Evolutionary conservation across 176 grass and related monocot species (phyloP).

Genomic region (Eragrostis nindensis): DNA sequence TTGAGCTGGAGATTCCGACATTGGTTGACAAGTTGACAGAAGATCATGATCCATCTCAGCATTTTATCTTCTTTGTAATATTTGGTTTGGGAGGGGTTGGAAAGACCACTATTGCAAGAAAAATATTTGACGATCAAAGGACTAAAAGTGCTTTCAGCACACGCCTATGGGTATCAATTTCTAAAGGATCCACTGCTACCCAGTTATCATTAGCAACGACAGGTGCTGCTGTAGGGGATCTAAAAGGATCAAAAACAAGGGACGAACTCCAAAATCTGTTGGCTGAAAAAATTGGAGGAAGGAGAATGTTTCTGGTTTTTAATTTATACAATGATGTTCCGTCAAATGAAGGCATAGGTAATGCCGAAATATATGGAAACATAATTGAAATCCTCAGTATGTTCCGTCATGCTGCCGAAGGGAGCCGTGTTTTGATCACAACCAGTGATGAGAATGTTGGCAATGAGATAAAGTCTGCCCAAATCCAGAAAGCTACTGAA

Average conservation of each 20-base stretch:
- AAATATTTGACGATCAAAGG: conserved; percentile 3
- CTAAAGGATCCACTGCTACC: conserved; percentile 20
- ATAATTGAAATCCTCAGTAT: background rate
- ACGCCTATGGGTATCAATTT: conserved; percentile 10
- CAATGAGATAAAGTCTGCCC: background rate
- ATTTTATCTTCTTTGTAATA: background rate
- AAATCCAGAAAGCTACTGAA: background rate
- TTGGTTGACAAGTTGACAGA: background rate
- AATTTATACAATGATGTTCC: conserved; percentile 1
- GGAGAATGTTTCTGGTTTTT: conserved; percentile 35
- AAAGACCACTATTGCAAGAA: conserved; percentile 12
- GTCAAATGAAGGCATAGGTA: background rate
- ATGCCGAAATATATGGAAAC: background rate
- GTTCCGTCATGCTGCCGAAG: background rate
- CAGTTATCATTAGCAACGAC: conserved; percentile 5
- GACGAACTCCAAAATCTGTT: conserved; percentile 4
- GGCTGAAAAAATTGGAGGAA: background rate
- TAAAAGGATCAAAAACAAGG: background rate
- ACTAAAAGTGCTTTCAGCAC: conserved; percentile 1
- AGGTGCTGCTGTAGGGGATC: background rate
- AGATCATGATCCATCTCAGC: background rate
- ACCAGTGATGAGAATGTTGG: conserved; percentile 22
- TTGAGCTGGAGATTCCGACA: background rate
- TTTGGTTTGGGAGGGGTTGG: conserved; percentile 20
- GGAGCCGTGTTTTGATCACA: conserved; percentile 36